phyloP scores from a whole-genome alignment of 768 basidiomycete species.

The Boletus barrowsii region DNA sequence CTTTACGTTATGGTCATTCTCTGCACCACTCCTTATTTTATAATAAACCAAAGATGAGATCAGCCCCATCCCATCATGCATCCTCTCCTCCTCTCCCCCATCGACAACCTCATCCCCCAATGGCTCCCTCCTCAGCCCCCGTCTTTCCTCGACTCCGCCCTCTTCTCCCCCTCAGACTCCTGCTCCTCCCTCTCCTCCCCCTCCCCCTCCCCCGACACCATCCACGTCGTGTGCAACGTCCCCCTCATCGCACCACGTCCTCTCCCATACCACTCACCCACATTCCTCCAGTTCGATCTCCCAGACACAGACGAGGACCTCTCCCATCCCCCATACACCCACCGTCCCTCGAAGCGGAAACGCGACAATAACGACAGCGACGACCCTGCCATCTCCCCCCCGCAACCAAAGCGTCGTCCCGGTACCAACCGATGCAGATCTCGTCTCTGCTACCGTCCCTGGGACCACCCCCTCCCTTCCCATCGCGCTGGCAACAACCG shows the following conservation, averaged over 20 bases:
- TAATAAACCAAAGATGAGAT: background rate
- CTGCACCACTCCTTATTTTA: constrained; percentile 1
- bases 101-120: constrained; percentile 18
- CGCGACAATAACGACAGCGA: constrained; percentile 29
- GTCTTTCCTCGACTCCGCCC: background rate
- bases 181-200: constrained; percentile 22
- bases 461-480: constrained; percentile 3
- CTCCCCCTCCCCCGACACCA: constrained; percentile 25
- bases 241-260: constrained; percentile 69
- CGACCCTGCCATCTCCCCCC: constrained; percentile 14
- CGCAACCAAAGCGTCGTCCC: constrained; percentile 26
- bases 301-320: constrained; percentile 70
- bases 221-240: constrained; percentile 60
- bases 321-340: constrained; percentile 66
- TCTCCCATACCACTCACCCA: constrained; percentile 66
- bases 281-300: constrained; percentile 64
- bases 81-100: constrained; percentile 14
- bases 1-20: background rate
- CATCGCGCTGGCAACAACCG: constrained; percentile 21
- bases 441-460: constrained; percentile 11
- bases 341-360: constrained; percentile 53
- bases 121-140: background rate
- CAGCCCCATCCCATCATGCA: background rate
- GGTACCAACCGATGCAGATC: constrained; percentile 17
- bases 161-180: constrained; percentile 38